Evolutionary conservation across 768 basidiomycete genomes (phyloP), one percentile per base, ranked within the genome.

Genomic region (Tylopilus sp.): DNA sequence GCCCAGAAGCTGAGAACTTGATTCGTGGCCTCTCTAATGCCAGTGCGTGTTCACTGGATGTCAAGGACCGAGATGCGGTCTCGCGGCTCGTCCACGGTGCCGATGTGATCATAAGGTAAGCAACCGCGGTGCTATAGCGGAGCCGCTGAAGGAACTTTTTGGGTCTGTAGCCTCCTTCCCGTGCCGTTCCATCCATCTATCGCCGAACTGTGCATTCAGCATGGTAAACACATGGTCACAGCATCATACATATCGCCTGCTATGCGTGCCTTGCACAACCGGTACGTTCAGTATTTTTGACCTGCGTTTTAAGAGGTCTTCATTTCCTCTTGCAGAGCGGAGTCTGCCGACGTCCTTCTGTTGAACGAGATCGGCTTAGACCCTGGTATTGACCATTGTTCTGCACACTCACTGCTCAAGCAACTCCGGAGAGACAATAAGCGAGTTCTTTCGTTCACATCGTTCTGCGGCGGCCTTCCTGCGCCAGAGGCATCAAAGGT

Each of bases 401-500:
- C 89, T 12, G 93, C 92, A 0, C 79, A 92, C 62, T 79, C 84
- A 0, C 73, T 96, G 16, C 69, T 94, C 28, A 71, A 74, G 21
- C 71, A 74, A 25, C 70, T 88, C 4, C 74, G 74, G 33, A 62
- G 69, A 10, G 69, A 82, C 58, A 77, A 76, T 21, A 86, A 83
- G 66, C 67, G 73, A 14, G 76, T 92, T 11, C 63, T 78, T 0
- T 86, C 88, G 0, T 97, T 96, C 67, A 83, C 83, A 1, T 93
- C 91, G 1, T 95, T 95, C 76, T 98, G 95, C 51, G 95, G 95
- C 1, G 95, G 95, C 2, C 75, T 98, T 5, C 95, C 95, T 0
- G 85, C 87, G 1, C 90, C 90, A 0, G 87, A 66, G 21, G 71
- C 64, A 9, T 61, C 71, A 10, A 69, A 75, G 55, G 82, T 87